Evolutionary conservation across 768 basidiomycete species (phyloP).

Genomic region (Hortiboletus flavorubellus): DNA sequence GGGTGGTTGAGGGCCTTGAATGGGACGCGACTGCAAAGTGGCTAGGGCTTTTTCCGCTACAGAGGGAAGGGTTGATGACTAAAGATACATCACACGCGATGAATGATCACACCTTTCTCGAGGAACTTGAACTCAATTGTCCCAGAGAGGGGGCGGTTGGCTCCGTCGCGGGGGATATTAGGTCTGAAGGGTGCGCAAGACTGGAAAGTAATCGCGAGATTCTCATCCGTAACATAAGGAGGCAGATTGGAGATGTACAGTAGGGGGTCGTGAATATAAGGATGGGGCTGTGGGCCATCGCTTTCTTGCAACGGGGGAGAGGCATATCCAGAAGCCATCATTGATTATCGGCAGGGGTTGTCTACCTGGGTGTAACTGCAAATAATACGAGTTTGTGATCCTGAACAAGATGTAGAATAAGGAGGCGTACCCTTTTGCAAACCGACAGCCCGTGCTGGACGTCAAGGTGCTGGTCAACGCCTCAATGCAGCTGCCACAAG

Average conservation of each 20-base stretch:
- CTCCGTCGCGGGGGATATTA: conserved; percentile 61
- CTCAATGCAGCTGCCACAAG: conserved; percentile 16
- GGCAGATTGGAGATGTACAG: conserved; percentile 81
- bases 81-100: conserved; percentile 4
- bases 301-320: conserved; percentile 31
- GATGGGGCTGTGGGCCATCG: conserved; percentile 51
- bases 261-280: conserved; percentile 80
- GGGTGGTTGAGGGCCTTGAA: conserved; percentile 58
- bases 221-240: conserved; percentile 69
- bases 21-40: conserved; percentile 71
- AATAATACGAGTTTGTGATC: background rate
- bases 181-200: conserved; percentile 81
- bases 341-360: conserved; percentile 29
- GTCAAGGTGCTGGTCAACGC: conserved; percentile 28
- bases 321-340: conserved; percentile 36
- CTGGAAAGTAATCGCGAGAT: conserved; percentile 69
- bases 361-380: conserved; percentile 15
- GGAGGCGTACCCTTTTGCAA: conserved; percentile 26
- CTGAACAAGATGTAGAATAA: background rate
- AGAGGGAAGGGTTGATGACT: conserved; percentile 4
- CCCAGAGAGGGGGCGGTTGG: conserved; percentile 53
- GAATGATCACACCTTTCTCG: conserved; percentile 61
- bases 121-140: conserved; percentile 83
- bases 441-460: conserved; percentile 32
- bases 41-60: conserved; percentile 87